Evolutionary conservation across 345 rosid species (phyloP).

Genomic region (Arabidopsis arenosa): DNA sequence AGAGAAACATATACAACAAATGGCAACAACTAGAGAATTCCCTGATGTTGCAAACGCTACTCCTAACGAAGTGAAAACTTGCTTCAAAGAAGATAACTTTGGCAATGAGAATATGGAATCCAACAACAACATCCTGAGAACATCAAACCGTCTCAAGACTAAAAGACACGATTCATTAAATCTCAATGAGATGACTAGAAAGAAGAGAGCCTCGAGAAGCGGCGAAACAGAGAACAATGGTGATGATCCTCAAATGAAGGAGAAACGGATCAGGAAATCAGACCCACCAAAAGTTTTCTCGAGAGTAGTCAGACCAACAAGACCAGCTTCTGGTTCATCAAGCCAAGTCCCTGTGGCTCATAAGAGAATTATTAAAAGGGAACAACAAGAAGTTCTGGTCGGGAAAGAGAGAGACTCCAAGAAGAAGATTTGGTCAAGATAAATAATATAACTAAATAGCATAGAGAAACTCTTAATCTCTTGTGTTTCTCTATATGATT

Average conservation of each 20-base stretch:
- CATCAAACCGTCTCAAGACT: constrained; percentile 61
- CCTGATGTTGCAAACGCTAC: constrained; percentile 51
- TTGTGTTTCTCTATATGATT: constrained; percentile 15
- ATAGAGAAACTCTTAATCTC: constrained; percentile 9
- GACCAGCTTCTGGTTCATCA: constrained; percentile 45
- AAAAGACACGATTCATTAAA: constrained; percentile 46
- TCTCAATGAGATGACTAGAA: constrained; percentile 49
- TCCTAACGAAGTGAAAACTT: constrained; percentile 58
- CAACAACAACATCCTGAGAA: constrained; percentile 58
- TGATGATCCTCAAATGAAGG: constrained; percentile 45
- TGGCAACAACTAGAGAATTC: constrained; percentile 46
- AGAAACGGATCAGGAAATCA: constrained; percentile 70
- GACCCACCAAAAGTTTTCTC: constrained; percentile 72
- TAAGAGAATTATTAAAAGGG: constrained; percentile 61
- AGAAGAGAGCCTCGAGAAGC: constrained; percentile 74
- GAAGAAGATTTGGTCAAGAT: constrained; percentile 86
- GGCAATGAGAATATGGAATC: constrained; percentile 55
- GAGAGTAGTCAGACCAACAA: constrained; percentile 58
- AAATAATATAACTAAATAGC: constrained; percentile 2
- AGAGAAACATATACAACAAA: constrained; percentile 58
- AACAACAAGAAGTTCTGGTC: constrained; percentile 55
- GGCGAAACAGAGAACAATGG: constrained; percentile 76
- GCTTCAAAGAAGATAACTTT: constrained; percentile 53
- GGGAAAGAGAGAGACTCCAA: constrained; percentile 66
- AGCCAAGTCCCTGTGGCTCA: constrained; percentile 48